phyloP scores from a whole-genome alignment of 352 stramenopile genomes.

The Phytophthora pseudosyringae region DNA sequence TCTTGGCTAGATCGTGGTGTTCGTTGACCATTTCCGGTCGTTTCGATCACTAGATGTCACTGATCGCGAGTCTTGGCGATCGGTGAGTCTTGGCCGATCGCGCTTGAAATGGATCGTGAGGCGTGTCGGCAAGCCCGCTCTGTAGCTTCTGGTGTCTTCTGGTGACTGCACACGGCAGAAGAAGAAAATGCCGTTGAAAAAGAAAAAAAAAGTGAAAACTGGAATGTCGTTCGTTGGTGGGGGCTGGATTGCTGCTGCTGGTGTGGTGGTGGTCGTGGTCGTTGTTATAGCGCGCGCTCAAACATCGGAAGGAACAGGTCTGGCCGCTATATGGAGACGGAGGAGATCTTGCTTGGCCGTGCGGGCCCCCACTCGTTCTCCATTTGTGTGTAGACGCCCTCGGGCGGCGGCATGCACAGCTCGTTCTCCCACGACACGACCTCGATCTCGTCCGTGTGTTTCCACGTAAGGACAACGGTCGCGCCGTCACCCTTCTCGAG shows the following conservation, averaged over 20 bases:
- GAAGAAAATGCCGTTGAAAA: slow-evolving; percentile 32
- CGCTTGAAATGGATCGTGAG: background rate
- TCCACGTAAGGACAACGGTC: slow-evolving; percentile 81
- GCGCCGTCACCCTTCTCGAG: slow-evolving; percentile 76
- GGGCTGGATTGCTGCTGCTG: slow-evolving; percentile 14
- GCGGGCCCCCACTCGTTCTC: slow-evolving; percentile 89
- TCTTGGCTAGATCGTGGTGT: slow-evolving; percentile 18
- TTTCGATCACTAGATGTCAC: slow-evolving; percentile 23
- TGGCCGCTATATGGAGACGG: slow-evolving; percentile 78
- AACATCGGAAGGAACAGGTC: slow-evolving; percentile 23
- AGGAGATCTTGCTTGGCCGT: slow-evolving; percentile 84
- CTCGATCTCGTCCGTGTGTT: slow-evolving; percentile 82
- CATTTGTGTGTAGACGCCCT: slow-evolving; percentile 81
- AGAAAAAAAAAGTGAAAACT: slow-evolving; percentile 34
- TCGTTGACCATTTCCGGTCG: slow-evolving; percentile 6
- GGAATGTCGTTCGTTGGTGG: slow-evolving; percentile 30
- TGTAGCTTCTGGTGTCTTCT: slow-evolving; percentile 19
- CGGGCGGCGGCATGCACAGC: slow-evolving; percentile 73
- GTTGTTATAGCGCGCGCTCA: slow-evolving; percentile 9
- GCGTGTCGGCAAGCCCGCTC: slow-evolving; percentile 9
- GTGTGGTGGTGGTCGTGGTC: background rate
- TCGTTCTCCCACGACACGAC: slow-evolving; percentile 81
- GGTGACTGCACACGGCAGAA: slow-evolving; percentile 18
- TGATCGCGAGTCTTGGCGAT: slow-evolving; percentile 8
- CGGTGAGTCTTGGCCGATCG: slow-evolving; percentile 1